Evolutionary conservation across 2,329 filamentous ascomycete genomes (phyloP).

Genomic region (Raffaelea ambrosiae): DNA sequence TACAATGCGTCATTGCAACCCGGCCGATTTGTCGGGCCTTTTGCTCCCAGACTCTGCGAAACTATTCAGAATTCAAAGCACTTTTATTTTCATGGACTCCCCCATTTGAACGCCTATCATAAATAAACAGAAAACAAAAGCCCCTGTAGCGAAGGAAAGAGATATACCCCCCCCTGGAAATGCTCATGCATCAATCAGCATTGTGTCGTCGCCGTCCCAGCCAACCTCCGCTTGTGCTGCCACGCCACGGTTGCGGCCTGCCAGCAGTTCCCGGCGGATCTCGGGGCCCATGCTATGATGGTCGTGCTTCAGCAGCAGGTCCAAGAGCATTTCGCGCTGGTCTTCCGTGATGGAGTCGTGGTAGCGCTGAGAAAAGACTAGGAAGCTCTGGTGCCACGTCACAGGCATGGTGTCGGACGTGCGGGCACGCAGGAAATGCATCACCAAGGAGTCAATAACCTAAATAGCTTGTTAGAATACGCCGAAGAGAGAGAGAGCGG

Average conservation of each 20-base stretch:
- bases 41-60: no score
- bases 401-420: conserved; percentile 54
- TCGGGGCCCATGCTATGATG: conserved; percentile 87
- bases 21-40: no score
- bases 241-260: conserved; percentile 77
- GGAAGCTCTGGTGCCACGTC: conserved; percentile 89
- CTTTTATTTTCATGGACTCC: no score
- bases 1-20: no score
- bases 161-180: no score
- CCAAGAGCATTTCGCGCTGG: conserved; percentile 79
- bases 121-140: no score
- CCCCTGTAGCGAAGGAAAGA: no score
- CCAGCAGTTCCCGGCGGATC: conserved; percentile 78
- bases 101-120: no score
- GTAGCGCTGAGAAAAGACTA: conserved; percentile 91
- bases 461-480: conserved; percentile 32
- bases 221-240: conserved; percentile 48
- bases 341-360: conserved; percentile 91
- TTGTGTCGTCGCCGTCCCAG: conserved; percentile 80
- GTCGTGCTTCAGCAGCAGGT: conserved; percentile 74
- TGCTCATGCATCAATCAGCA: conserved; percentile 63
- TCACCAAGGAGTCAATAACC: conserved; percentile 88
- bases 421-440: conserved; percentile 65
- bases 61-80: no score
- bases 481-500: background rate